These are phyloP conservation scores for Chrysanthemum makinoi DNA, from an alignment of 129 eudicot species.

Conservation along the genomic window DNA sequence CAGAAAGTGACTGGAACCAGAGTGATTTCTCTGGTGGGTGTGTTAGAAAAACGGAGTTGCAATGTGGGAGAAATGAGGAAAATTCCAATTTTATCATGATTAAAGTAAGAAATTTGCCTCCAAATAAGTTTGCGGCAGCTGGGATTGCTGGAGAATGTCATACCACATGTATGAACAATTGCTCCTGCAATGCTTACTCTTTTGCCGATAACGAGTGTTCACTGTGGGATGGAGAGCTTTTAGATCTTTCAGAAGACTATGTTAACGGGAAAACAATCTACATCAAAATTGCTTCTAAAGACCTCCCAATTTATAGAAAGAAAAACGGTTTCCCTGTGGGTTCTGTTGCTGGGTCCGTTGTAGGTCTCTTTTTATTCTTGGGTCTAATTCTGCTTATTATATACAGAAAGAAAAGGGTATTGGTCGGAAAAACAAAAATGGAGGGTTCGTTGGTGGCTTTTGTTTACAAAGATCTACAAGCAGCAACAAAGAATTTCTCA, in stretches of 20 bases:
- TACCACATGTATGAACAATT: constrained; percentile 41
- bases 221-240: constrained; percentile 45
- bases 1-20: constrained; percentile 50
- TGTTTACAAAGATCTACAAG: constrained; percentile 29
- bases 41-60: constrained; percentile 41
- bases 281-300: constrained; percentile 51
- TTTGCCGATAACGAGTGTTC: constrained; percentile 42
- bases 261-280: constrained; percentile 30
- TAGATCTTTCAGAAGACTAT: constrained; percentile 38
- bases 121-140: constrained; percentile 16
- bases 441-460: constrained; percentile 61
- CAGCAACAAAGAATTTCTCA: constrained; percentile 54
- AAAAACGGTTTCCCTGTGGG: constrained; percentile 30
- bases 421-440: constrained; percentile 26
- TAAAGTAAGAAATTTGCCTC: constrained; percentile 6
- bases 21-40: constrained; percentile 71
- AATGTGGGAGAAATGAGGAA: constrained; percentile 36
- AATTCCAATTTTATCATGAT: constrained; percentile 28
- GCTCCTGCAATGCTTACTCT: constrained; percentile 65
- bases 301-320: constrained; percentile 35
- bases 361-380: constrained; percentile 19
- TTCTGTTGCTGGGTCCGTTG: constrained; percentile 39
- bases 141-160: constrained; percentile 40
- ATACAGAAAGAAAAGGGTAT: constrained; percentile 22
- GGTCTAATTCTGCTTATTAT: constrained; percentile 30